phyloP scores from a whole-genome alignment of 257 asterid species.

The Ocimum tenuiflorum region DNA sequence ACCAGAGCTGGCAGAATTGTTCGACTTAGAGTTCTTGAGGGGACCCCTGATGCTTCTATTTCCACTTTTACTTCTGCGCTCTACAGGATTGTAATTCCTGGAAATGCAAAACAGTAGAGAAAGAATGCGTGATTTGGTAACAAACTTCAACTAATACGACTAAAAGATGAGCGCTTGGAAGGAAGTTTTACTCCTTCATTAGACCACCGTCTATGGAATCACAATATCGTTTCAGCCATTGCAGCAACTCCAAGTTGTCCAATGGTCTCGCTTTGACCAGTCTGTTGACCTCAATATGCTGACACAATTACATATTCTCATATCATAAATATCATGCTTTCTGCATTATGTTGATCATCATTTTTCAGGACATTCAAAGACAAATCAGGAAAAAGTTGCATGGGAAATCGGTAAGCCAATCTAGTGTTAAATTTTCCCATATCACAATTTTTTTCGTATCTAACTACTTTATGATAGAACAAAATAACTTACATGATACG shows the following conservation, averaged over 20 bases:
- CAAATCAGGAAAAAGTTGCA: not conserved
- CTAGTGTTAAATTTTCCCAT: not conserved
- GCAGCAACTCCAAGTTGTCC: constrained; percentile 92
- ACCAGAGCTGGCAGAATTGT: constrained; percentile 39
- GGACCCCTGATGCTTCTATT: constrained; percentile 46
- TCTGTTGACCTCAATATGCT: constrained; percentile 92
- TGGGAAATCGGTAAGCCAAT: not conserved
- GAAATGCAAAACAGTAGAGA: constrained; percentile 18
- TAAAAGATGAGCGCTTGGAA: constrained; percentile 6
- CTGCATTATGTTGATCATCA: not conserved
- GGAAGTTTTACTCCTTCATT: constrained; percentile 55
- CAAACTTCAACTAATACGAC: not conserved
- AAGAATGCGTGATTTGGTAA: constrained; percentile 5
- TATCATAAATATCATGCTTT: not conserved
- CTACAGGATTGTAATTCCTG: constrained; percentile 81
- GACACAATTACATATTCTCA: constrained; percentile 20
- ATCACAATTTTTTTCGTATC: not conserved
- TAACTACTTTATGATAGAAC: not conserved
- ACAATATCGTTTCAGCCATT: constrained; percentile 97
- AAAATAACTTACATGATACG: no score
- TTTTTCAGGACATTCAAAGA: not conserved
- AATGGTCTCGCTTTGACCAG: constrained; percentile 86
- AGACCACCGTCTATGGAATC: constrained; percentile 86
- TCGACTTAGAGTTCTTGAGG: constrained; percentile 55
- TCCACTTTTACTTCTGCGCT: constrained; percentile 77